Evolutionary conservation across 1,284 basidiomycete species (phyloP), one percentile per base, ranked within the genome.

Genomic region (Mycosarcoma mackinlayi): DNA sequence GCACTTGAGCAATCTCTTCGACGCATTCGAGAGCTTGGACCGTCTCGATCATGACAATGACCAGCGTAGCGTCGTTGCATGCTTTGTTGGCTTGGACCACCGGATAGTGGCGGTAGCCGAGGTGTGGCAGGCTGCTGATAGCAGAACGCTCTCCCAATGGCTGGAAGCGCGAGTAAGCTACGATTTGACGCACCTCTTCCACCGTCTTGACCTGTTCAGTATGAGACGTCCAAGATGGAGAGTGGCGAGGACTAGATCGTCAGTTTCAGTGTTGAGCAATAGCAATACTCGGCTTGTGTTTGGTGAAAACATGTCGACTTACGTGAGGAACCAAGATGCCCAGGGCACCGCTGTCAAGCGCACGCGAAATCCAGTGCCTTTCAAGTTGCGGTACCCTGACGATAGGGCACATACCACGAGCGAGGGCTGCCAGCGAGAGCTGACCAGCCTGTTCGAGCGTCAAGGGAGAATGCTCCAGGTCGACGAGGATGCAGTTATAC

Each of bases 251-350:
- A 14, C 7, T 31, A 7, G 14, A 31, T 8, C 30, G 30, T 31
- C 30, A 31, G 30, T 31, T 14, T 31, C 8, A 31, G 8, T 31
- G 30, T 31, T 31, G 8, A 31, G 30, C 30, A 35, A 7, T n/a
- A 35, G 37, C 2, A 38, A 38, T 23, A 9, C 37, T 38, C 30
- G 14, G 30, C 30, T 14, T 31, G 7, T 31, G 30, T 8, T 31
- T 31, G n/a, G n/a, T 31, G 30, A 7, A 41, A 41, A 21, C 18
- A 21, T 31, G 8, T 7, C 30, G 10, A 42, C 40, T 42, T 23
- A 46, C 44, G 21, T 46, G 44, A 46, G 44, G 44, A 34, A 46
- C 44, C 44, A 46, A 46, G 31, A 46, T 46, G 11, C 44, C 44
- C 31, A 46, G 19, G 21, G 44, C 44, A 10, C 44, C 44, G 24